Evolutionary conservation across 2,329 filamentous ascomycete genomes (phyloP), one percentile per base, ranked within the genome.

Genomic region (Penicillium occitanis): DNA sequence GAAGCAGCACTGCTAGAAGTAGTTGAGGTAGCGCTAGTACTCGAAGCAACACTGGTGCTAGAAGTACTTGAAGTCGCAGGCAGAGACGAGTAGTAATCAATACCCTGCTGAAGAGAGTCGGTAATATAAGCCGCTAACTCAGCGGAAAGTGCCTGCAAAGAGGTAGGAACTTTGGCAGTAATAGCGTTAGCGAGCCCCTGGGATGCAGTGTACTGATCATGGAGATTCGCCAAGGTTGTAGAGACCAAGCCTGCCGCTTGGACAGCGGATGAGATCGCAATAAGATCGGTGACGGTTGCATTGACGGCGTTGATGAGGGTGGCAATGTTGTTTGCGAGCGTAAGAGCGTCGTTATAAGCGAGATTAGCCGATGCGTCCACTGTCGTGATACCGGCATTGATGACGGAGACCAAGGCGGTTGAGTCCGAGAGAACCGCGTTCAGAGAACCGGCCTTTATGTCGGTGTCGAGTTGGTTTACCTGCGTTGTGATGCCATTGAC

Each of bases 81-180:
- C 14, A 61, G 28, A 50, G 59, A 61, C 42, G 67, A 58, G 68
- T 72, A 76, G 61, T 67, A 69, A 60, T 72, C 68, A 46, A 76
- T 53, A 63, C 75, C 75, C 64, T 70, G 70, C 70, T 77, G 72
- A 65, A 77, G 73, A 48, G 72, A 72, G 14, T 63, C 64, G 64
- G 70, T 71, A 66, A 77, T 73, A 57, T 74, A 73, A 25, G 70
- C 60, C 30, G 73, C 69, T 66, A 77, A 73, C 19, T 67, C 13
- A 19, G 46, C 10, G 6, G 63, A 46, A 19, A 61, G 35, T 13
- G 8, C 17, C 30, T 51, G 19, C 46, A 65, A 50, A 25, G 14
- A 5, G 14, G 44, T 13, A 6, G 55, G 55, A 5, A 61, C 57
- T 60, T 61, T 65, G 10, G 57, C 25, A n/a, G 50, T 51, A 28